Evolutionary conservation across 768 basidiomycete species (phyloP).

Genomic region (Chalciporus piperatus): DNA sequence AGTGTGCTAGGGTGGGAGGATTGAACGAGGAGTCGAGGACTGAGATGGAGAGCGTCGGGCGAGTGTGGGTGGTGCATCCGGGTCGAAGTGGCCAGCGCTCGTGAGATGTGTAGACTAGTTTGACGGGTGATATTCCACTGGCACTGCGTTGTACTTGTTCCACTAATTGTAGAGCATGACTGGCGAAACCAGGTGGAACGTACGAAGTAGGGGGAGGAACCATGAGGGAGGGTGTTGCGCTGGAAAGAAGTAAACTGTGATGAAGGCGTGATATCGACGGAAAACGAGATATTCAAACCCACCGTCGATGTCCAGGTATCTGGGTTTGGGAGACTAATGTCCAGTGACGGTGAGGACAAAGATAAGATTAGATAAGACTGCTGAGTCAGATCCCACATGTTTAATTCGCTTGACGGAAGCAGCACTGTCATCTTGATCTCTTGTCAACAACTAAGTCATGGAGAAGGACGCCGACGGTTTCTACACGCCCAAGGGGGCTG

Average conservation of each 20-base stretch:
- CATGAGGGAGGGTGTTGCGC: background rate
- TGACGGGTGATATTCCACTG: conserved; percentile 45
- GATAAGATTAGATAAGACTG: conserved; percentile 21
- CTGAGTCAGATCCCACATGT: conserved; percentile 20
- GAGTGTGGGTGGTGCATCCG: conserved; percentile 5
- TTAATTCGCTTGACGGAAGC: background rate
- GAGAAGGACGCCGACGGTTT: conserved; percentile 82
- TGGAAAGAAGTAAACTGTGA: background rate
- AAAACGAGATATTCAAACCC: background rate
- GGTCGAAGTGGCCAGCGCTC: conserved; percentile 60
- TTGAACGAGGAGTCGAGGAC: conserved; percentile 94
- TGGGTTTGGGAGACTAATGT: too few species aligned
- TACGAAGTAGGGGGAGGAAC: conserved; percentile 2
- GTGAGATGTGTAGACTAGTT: conserved; percentile 62
- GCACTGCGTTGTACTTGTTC: conserved; percentile 43
- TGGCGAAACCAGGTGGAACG: conserved; percentile 19
- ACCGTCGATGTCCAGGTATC: background rate
- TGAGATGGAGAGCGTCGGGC: conserved; percentile 48
- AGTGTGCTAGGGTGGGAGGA: conserved; percentile 84
- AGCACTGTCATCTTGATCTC: conserved; percentile 4
- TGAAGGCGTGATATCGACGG: background rate
- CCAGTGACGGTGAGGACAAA: too few species aligned
- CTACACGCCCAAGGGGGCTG: conserved; percentile 50
- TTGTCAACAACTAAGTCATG: conserved; percentile 35
- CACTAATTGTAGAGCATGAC: conserved; percentile 17